Evolutionary conservation across 345 rosid genomes (phyloP).

Genomic region (Carallia pectinifolia): DNA sequence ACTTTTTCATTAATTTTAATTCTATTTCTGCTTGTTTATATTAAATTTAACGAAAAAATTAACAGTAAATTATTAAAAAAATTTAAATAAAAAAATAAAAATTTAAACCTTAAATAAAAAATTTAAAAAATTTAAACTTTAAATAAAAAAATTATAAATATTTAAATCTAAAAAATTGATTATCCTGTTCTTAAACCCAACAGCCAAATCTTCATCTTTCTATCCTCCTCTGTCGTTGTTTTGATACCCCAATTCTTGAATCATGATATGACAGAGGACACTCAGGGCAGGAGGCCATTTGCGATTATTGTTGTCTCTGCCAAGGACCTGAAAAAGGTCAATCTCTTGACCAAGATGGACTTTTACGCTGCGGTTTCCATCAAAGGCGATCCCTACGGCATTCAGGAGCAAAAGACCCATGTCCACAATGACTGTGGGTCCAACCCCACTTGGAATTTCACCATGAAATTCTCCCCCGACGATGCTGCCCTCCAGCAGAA

Average conservation of each 20-base stretch:
- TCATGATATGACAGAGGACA: neutral
- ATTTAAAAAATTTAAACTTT: too few species aligned
- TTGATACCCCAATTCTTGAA: neutral
- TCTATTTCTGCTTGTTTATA: too few species aligned
- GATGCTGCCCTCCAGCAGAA: slow-evolving; percentile 40
- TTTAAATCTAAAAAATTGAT: too few species aligned
- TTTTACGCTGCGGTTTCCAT: slow-evolving; percentile 51
- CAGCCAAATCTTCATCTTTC: too few species aligned
- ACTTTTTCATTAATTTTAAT: too few species aligned
- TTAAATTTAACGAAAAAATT: too few species aligned
- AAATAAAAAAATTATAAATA: too few species aligned
- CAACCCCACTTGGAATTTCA: slow-evolving; percentile 54
- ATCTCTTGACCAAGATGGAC: slow-evolving; percentile 56
- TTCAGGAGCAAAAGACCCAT: slow-evolving; percentile 44
- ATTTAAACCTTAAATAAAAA: too few species aligned
- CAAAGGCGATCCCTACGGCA: slow-evolving; percentile 38
- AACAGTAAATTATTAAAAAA: too few species aligned
- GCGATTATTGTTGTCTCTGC: slow-evolving; percentile 54
- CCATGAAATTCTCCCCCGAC: slow-evolving; percentile 50
- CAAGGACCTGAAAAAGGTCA: slow-evolving; percentile 50
- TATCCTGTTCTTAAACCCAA: too few species aligned
- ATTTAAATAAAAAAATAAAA: too few species aligned
- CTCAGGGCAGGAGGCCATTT: slow-evolving; percentile 47
- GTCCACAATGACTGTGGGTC: slow-evolving; percentile 51
- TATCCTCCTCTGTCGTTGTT: neutral